Evolutionary conservation across 108 stramenopile species (phyloP), one percentile per base, ranked within the genome.

Genomic region (Skeletonema costatum): DNA sequence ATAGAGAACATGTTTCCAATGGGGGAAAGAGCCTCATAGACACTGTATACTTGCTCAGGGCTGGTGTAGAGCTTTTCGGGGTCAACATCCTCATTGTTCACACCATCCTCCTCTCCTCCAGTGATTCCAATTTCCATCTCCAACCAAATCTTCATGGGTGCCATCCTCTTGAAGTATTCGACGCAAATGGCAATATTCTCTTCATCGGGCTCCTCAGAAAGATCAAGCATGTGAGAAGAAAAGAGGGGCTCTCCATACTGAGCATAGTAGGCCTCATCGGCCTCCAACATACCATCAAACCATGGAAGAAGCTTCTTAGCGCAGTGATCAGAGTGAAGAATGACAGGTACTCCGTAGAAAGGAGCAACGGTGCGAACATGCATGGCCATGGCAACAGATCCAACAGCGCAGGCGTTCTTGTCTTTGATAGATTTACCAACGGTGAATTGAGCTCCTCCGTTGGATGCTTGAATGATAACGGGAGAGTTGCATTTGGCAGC

Each of bases 61-160:
- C 89, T 92, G 29, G 98, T 98, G 95, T 98, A 98, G 38, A 98
- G 92, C 87, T 97, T 96, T 85, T 93, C 96, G 21, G 95, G 93
- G 82, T 98, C 97, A 50, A 97, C 89, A 76, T 95, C 85, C 63
- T 93, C 93, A 83, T 98, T 98, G 90, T 97, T 97, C 29, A 98
- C 98, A 75, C 98, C 98, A 83, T 98, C 98, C 82, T 98, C 98
- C 86, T 98, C 98, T 69, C 98, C 98, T 71, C 98, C 98, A 19
- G 98, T 98, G 88, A 98, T 97, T 58, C 98, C 98, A 69, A 98
- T 96, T 84, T 98, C 98, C 96, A 98, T 98, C 85, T 98, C 98
- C 60, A 98, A 85, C 96, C 96, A 97, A 81, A 98, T 96, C 87
- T 97, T 90, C 94, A 94, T 94, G 60, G 90, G 89, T 5, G 87